Percentiles rank a stretch among this genome's conserved stretches.
These are phyloP conservation scores for Arachnomyces sp. DNA, from an alignment of 2,329 filamentous ascomycete genomes.

Conservation along the genomic window DNA sequence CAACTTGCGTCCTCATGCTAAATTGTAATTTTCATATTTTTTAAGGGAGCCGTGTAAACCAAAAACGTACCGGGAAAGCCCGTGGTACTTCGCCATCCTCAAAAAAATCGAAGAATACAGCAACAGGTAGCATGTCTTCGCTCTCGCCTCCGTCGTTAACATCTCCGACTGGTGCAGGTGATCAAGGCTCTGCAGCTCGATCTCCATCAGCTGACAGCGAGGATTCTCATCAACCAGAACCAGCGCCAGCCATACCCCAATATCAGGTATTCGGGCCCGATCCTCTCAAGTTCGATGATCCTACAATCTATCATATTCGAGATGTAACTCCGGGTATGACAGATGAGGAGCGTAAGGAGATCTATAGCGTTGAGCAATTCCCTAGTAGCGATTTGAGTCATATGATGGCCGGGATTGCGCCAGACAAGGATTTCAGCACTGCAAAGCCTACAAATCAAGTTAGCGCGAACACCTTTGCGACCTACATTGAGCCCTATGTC, in stretches of 20 bases:
- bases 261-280: constrained; percentile 88
- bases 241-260: constrained; percentile 57
- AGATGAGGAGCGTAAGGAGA: constrained; percentile 76
- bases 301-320: constrained; percentile 89
- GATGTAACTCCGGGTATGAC: constrained; percentile 66
- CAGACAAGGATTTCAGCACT: constrained; percentile 91
- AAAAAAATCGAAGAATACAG: constrained; percentile 31
- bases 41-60: no score
- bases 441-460: constrained; percentile 92
- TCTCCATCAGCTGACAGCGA: constrained; percentile 55
- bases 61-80: constrained; percentile 10
- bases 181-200: constrained; percentile 54
- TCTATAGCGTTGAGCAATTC: constrained; percentile 80
- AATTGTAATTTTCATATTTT: no score
- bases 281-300: constrained; percentile 82
- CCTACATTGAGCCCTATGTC: constrained; percentile 87
- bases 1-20: not conserved
- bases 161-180: constrained; percentile 45
- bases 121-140: constrained; percentile 31
- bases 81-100: constrained; percentile 29
- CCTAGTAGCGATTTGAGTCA: constrained; percentile 73
- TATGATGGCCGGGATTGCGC: constrained; percentile 78
- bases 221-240: constrained; percentile 52
- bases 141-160: constrained; percentile 35
- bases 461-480: constrained; percentile 85